Evolutionary conservation across 306 rosid genomes (phyloP), one percentile per base, ranked within the genome.

Genomic region (Acacia acuminata): DNA sequence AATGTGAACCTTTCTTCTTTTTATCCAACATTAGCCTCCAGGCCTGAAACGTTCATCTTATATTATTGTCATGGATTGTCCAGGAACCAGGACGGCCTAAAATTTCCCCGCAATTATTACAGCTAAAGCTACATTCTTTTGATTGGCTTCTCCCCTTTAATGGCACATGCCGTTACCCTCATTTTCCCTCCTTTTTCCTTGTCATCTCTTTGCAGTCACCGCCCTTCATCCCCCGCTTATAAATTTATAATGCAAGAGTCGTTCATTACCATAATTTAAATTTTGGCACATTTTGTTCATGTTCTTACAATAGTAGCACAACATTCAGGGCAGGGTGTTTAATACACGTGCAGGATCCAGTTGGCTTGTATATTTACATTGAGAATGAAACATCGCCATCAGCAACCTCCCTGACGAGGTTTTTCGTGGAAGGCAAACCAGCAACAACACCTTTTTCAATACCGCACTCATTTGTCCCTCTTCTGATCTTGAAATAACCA

Each of bases 391-490:
- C 86, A 90, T 78, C 89, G 71, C 14, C 73, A 61, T 82, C 87
- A 8, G 84, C 77, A 83, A 87, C 88, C 83, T 93, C 89, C 60
- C 79, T 82, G 0, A 81, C 40, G 40, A 96, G 32, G 78, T 92
- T 91, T 82, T 79, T 93, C 71, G 87, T 7, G 43, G 99, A 96
- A 78, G 99, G 98, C 87, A 93, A 76, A 78, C 99, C 98, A 67
- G 97, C 96, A 73, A 94, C 92, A 69, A 89, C 94, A 14, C 82
- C 93, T 3, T 79, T 92, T 88, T 96, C 99, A 27, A 96, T 96
- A 7, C 92, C 98, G 64, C 99, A 96, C 85, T 96, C 99, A 25
- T 96, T 93, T 71, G 92, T 87, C 79, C 99, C 99, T 89, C 97
- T 90, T 84, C 58, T 77, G 76, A 96, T 96, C 92, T 69, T 93